Percentiles rank a stretch among this genome's conserved stretches.
These are phyloP conservation scores for Salvia splendens DNA, from an alignment of 257 asterid genomes.

Conservation along the genomic window DNA sequence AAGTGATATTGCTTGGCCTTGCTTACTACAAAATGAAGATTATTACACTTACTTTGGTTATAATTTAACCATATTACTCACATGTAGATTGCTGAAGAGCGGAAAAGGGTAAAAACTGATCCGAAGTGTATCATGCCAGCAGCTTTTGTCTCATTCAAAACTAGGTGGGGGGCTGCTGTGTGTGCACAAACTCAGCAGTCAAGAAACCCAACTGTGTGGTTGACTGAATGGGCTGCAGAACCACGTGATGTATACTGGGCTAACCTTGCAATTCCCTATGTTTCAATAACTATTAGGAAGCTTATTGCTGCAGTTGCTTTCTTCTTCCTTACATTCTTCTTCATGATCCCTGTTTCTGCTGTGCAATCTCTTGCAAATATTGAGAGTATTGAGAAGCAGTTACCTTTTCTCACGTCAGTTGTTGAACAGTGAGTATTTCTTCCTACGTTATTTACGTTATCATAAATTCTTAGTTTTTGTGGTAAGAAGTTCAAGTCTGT, in stretches of 20 bases:
- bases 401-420: constrained; percentile 63
- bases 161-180: constrained; percentile 96
- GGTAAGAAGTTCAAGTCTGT: background rate
- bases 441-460: constrained; percentile 24
- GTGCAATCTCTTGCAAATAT: constrained; percentile 91
- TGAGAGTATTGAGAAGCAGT: constrained; percentile 67
- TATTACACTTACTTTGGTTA: constrained; percentile 14
- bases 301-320: constrained; percentile 71
- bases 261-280: constrained; percentile 87
- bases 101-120: constrained; percentile 55
- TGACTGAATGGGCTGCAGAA: constrained; percentile 94
- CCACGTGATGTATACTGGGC: constrained; percentile 89
- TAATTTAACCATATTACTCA: constrained; percentile 28
- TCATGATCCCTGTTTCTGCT: constrained; percentile 80
- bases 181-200: constrained; percentile 92
- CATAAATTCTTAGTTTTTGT: background rate
- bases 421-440: constrained; percentile 62
- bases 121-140: constrained; percentile 72
- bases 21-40: constrained; percentile 14
- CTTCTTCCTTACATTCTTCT: constrained; percentile 92
- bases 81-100: constrained; percentile 73
- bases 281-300: constrained; percentile 75
- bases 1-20: constrained; percentile 7
- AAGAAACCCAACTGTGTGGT: constrained; percentile 84
- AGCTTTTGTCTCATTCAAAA: constrained; percentile 87